Evolutionary conservation across 371 early-diverging fungal genomes (phyloP), one percentile per base, ranked within the genome.

Genomic region (Syncephalis fuscata): DNA sequence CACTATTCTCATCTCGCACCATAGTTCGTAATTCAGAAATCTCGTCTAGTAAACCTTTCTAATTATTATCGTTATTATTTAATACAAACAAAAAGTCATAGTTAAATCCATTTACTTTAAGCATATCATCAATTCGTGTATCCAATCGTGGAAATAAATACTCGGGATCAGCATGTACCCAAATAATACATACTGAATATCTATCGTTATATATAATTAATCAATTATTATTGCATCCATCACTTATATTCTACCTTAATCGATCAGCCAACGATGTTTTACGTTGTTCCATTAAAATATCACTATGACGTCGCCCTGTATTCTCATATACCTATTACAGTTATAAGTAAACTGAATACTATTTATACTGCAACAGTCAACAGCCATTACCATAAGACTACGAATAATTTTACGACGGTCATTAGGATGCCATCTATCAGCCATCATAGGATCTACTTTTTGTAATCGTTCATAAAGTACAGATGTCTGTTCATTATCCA

Each of bases 341-440:
- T 19, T 49, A 20, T 38, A 38, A 1, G 32, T 17, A 45, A 27
- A 20, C 0, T 24, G 4, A n/a, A n/a, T n/a, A 39, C 10, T 15
- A 15, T 27, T 16, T 15, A 45, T 10, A 21, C 5, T 22, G 21
- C 15, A 17, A 37, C 14, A 22, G 17, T 23, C 24, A 38, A 3
- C 5, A 21, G 23, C 19, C 7, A 42, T 9, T 57, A 85, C 82
- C 67, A 82, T 71, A 25, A 89, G 53, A 41, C 88, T 84, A n/a
- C 94, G 70, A 11, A 81, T 60, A 5, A 92, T 78, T 51, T 85
- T 92, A 40, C 96, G 66, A 45, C 76, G 67, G 59, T 95, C 89
- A 45, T 87, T 82, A 9, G 79, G 76, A 62, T 95, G 95, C 92
- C 96, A 92, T 43, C 77, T 68, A 24, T 76, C 76, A 1, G 90